phyloP scores from a whole-genome alignment of 2,329 filamentous ascomycete genomes.

The Ceratocystis harringtonii region DNA sequence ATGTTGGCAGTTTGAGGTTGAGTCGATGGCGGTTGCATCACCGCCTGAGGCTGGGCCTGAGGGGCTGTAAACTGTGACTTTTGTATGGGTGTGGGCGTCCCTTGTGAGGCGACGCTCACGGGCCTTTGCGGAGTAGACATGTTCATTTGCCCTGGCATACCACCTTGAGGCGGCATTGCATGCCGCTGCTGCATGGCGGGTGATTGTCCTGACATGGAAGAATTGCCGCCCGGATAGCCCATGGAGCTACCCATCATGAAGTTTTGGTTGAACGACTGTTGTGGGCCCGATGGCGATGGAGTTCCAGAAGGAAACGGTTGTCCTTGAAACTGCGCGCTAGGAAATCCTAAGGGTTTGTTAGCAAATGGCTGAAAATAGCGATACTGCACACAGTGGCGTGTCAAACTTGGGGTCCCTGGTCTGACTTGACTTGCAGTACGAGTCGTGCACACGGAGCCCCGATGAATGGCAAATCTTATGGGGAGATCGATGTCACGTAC shows the following conservation, averaged over 20 bases:
- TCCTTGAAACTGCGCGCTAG: conserved; percentile 11
- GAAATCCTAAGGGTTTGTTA: conserved; percentile 10
- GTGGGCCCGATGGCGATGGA: conserved; percentile 13
- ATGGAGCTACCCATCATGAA: conserved; percentile 23
- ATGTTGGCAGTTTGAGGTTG: conserved; percentile 24
- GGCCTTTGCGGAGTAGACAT: conserved; percentile 25
- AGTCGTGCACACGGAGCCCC: neutral
- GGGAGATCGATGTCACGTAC: neutral
- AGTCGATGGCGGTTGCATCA: conserved; percentile 22
- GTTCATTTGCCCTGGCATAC: conserved; percentile 23
- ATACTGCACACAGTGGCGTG: neutral
- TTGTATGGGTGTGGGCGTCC: conserved; percentile 25
- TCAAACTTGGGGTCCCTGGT: neutral
- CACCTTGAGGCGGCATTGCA: conserved; percentile 34
- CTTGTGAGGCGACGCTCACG: conserved; percentile 23
- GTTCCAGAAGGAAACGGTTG: conserved; percentile 9
- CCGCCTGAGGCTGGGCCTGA: conserved; percentile 21
- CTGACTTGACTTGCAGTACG: neutral
- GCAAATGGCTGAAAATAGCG: neutral
- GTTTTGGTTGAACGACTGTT: conserved; percentile 17
- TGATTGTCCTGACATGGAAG: conserved; percentile 38
- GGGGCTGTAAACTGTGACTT: conserved; percentile 18
- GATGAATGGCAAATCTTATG: neutral
- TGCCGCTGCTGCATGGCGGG: conserved; percentile 41
- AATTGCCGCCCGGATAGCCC: conserved; percentile 37